Conservation (phyloP, 345 rosid genomes). For the Ceriops tagal region DNA sequence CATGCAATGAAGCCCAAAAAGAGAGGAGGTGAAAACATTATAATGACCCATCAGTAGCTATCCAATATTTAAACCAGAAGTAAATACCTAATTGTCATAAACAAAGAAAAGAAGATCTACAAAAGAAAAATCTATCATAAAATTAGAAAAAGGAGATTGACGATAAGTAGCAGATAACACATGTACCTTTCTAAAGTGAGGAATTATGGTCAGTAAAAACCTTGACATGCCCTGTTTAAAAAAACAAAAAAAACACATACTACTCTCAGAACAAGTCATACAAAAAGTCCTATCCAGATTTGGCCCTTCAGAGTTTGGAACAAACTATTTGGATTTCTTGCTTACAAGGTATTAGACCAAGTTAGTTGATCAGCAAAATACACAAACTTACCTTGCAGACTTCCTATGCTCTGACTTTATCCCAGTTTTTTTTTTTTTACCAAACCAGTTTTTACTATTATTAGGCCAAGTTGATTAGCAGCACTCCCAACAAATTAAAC, state of each 20-base stretch:
- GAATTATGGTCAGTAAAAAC: constrained; percentile 74
- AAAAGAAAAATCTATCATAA: neutral
- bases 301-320: neutral
- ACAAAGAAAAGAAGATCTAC: neutral
- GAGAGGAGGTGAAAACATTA: neutral
- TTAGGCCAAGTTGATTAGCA: no score
- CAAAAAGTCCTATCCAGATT: no score
- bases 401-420: no score
- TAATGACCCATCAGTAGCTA: no score
- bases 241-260: neutral
- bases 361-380: no score
- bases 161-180: neutral
- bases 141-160: neutral
- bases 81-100: neutral
- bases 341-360: no score
- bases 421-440: no score
- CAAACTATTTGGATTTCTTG: no score
- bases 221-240: constrained; percentile 58
- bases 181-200: constrained; percentile 79
- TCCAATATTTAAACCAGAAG: neutral
- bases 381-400: no score
- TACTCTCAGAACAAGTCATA: neutral
- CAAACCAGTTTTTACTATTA: no score
- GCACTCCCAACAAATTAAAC: no score
- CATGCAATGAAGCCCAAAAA: neutral